These are phyloP conservation scores for Polytolypa hystricis DNA, from an alignment of 2,329 filamentous ascomycete species.

Conservation along the genomic window DNA sequence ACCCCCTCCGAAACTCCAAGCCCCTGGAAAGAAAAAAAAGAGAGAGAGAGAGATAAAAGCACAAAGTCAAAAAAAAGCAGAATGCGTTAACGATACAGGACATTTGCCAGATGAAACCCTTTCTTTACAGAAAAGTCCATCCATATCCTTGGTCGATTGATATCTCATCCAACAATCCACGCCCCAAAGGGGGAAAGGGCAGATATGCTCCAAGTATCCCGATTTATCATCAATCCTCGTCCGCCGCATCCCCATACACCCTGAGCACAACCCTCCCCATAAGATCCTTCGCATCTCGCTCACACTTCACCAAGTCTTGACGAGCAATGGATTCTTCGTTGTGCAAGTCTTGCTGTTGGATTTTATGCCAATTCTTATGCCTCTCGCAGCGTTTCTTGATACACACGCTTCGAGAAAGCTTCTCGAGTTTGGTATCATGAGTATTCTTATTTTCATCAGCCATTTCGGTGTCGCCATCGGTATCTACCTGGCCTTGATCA, in stretches of 20 bases:
- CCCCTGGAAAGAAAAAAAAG: too few relatives aligned
- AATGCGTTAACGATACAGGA: too few relatives aligned
- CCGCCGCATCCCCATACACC: conserved; percentile 26
- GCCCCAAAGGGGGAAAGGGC: too few relatives aligned
- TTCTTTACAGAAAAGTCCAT: too few relatives aligned
- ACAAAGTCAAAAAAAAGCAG: too few relatives aligned
- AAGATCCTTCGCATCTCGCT: conserved; percentile 31
- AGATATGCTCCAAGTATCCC: too few relatives aligned
- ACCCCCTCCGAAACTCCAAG: too few relatives aligned
- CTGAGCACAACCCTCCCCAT: conserved; percentile 35
- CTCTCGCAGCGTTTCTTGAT: conserved; percentile 38
- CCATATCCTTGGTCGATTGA: too few relatives aligned
- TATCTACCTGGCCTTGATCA: conserved; percentile 17
- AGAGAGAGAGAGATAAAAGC: too few relatives aligned
- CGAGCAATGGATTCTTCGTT: conserved; percentile 33
- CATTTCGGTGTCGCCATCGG: conserved; percentile 27
- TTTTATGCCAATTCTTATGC: conserved; percentile 38
- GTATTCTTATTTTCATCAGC: conserved; percentile 20
- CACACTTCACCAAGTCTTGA: conserved; percentile 28
- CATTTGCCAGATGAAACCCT: too few relatives aligned
- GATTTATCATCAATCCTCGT: too few relatives aligned
- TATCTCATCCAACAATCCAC: too few relatives aligned
- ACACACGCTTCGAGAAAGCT: conserved; percentile 33
- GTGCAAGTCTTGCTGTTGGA: conserved; percentile 34
- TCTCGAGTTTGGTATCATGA: conserved; percentile 17